Base-by-base conservation (phyloP, 768 basidiomycete genomes). In the Tulasnella sp. region DNA sequence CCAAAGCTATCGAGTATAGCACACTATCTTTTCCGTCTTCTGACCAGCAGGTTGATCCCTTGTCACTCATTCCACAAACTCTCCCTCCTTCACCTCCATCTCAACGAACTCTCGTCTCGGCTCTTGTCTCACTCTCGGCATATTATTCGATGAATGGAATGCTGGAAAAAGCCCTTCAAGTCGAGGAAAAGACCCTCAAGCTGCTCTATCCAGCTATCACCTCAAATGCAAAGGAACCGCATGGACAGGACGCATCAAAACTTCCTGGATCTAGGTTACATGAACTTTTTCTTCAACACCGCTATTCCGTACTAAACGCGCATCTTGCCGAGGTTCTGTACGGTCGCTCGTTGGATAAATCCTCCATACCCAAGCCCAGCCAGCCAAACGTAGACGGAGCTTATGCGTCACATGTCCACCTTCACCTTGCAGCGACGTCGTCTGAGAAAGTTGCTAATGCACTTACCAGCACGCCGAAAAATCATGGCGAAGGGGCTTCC, bases 261-360 rank as follows among this genome's bases (percentile, higher is more conserved):
- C 81, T 8, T 69, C 76, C 8, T 79, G 5, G 74, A n/a, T n/a
- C 81, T 48, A 68, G 70, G 4, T 70, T 87, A 33, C 84, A 86
- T 61, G 64, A 69, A 0, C 63, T 83, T 5, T 83, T 74, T 57
- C 65, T 86, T 37, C 71, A 83, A 25, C 83, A 87, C 54, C 79
- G 82, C 34, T 76, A 81, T 13, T 76, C 84, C n/a, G 66, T 87
- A 9, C 64, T 87, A 41, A 78, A 78, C 12, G 69, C 81, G 10
- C 84, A 87, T 59, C 74, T 77, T 12, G 83, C 81, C 0, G 82
- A 87, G 64, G 81, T 87, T 9, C 65, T 76, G 8, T 71, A 78
- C 59, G 78, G n/a, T 77, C 13, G 58, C 20, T 6, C 19, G 33
- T 46, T 24, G 22, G 28, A 12, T 51, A n/a, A n/a, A n/a, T n/a